Evolutionary conservation across 768 basidiomycete genomes (phyloP).

Genomic region (Trametes cingulata): DNA sequence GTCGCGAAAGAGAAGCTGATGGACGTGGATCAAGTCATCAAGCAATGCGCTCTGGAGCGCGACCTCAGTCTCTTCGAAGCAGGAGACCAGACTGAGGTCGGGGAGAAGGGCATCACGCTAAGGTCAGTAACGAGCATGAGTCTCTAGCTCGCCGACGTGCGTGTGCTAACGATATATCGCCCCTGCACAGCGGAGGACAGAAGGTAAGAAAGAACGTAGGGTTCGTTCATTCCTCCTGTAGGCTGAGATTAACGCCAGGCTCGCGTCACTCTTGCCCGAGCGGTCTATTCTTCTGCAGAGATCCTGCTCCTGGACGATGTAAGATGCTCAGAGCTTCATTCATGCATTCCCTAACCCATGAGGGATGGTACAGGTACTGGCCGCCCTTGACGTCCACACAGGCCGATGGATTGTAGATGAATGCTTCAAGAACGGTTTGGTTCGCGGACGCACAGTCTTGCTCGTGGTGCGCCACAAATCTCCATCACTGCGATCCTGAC

Average conservation of each 20-base stretch:
- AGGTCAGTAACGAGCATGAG: conserved; percentile 26
- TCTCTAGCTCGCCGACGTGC: no score
- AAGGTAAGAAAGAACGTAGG: no score
- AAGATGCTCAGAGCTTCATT: background rate
- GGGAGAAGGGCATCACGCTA: conserved; percentile 55
- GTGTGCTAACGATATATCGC: no score
- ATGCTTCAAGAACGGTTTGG: conserved; percentile 48
- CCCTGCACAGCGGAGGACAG: conserved; percentile 41
- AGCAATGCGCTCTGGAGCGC: conserved; percentile 42
- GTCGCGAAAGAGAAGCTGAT: no score
- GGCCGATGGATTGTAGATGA: conserved; percentile 52
- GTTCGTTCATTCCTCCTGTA: no score
- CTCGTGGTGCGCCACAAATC: conserved; percentile 42
- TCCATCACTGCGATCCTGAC: no score
- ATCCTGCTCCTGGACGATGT: conserved; percentile 76
- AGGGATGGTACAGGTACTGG: conserved; percentile 35
- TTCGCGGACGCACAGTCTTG: conserved; percentile 51
- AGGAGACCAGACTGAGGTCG: conserved; percentile 55
- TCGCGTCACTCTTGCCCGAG: conserved; percentile 56
- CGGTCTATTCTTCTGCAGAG: conserved; percentile 59
- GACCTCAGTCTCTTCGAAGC: conserved; percentile 50
- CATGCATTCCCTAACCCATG: no score
- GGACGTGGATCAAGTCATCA: conserved; percentile 28
- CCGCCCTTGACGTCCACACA: conserved; percentile 55
- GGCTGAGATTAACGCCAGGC: conserved; percentile 38